Conservation (phyloP, 2,329 filamentous ascomycete genomes). For the Berkeleyomyces rouxiae region DNA sequence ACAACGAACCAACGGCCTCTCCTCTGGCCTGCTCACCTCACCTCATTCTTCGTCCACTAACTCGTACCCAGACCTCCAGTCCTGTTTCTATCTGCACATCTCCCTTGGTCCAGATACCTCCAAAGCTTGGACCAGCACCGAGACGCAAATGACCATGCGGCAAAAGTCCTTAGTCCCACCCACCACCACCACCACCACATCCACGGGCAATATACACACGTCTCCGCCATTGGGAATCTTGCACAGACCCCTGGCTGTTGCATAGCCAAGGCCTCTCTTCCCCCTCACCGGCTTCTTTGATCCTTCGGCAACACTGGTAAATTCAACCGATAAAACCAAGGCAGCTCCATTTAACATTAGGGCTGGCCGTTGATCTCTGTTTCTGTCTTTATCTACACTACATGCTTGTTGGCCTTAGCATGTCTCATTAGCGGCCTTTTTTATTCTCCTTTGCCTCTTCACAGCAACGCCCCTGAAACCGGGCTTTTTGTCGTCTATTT, state of each 20-base stretch:
- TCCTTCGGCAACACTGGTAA: neutral
- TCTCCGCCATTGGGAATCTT: neutral
- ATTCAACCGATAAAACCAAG: neutral
- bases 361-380: neutral
- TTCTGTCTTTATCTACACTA: no score
- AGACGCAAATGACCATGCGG: neutral
- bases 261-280: neutral
- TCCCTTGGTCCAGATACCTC: neutral
- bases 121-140: neutral
- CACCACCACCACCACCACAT: neutral
- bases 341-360: neutral
- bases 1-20: no score
- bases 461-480: neutral
- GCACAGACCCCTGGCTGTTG: neutral
- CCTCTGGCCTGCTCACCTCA: no score
- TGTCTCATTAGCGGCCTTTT: neutral
- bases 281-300: neutral
- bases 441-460: neutral
- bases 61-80: neutral
- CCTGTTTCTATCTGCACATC: neutral
- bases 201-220: neutral
- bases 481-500: neutral
- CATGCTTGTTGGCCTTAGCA: no score
- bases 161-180: neutral
- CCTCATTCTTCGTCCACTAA: no score